A percentile compares a stretch with the other conserved stretches of the same genome.
Conservation (phyloP, 2,329 filamentous ascomycete genomes). For the Venturia nashicola region DNA sequence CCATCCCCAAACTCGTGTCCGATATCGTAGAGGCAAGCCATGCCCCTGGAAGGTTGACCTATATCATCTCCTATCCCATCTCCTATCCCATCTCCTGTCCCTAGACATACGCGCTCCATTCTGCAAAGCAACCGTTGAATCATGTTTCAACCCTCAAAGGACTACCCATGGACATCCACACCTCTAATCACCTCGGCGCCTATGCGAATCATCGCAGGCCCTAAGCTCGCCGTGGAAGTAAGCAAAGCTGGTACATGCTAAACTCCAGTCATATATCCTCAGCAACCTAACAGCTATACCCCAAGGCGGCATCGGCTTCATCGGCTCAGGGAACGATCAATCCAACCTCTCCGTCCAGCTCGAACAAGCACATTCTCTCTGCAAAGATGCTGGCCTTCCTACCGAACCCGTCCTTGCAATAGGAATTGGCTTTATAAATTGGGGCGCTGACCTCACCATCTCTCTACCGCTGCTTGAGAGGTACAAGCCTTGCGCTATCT, state of each 20-base stretch:
- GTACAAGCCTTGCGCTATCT: constrained; percentile 47
- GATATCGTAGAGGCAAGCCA: background rate
- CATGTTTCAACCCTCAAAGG: background rate
- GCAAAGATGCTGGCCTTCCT: constrained; percentile 5
- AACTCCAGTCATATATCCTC: background rate
- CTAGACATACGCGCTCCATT: background rate
- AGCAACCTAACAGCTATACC: background rate
- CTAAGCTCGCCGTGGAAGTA: constrained; percentile 46
- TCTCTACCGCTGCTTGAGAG: constrained; percentile 38
- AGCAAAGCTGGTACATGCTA: constrained; percentile 34
- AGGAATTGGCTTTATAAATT: constrained; percentile 52
- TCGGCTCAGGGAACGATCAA: constrained; percentile 31
- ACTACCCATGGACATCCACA: constrained; percentile 45
- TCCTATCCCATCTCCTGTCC: background rate
- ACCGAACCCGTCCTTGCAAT: constrained; percentile 31
- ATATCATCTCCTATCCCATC: background rate
- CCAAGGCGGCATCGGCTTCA: constrained; percentile 34
- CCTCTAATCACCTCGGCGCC: constrained; percentile 53
- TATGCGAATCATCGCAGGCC: constrained; percentile 52
- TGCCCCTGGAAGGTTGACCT: background rate
- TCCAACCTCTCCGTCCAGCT: constrained; percentile 22
- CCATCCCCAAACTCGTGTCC: background rate
- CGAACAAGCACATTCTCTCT: constrained; percentile 13
- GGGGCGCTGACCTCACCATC: constrained; percentile 30
- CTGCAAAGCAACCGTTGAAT: background rate